Conservation (phyloP, 371 early-diverging fungal genomes). For the Mucor indicus region DNA sequence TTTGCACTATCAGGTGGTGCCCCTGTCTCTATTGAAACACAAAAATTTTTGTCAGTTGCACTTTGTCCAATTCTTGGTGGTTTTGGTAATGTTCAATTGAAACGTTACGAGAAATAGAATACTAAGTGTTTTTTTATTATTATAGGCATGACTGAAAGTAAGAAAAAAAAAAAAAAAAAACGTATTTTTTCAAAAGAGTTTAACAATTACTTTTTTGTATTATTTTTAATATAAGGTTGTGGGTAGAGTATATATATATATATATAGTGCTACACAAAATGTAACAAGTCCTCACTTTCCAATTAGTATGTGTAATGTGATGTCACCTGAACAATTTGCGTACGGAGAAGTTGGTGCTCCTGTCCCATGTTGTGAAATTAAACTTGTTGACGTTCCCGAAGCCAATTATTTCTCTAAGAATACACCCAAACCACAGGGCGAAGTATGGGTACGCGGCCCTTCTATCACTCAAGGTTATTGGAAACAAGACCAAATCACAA, state of each 20-base stretch:
- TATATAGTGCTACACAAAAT: not conserved
- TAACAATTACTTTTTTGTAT: too few relatives aligned
- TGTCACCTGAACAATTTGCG: slow-evolving; percentile 48
- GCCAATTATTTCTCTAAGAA: slow-evolving; percentile 68
- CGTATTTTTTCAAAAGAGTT: too few relatives aligned
- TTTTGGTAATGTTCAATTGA: too few relatives aligned
- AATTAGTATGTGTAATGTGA: slow-evolving; percentile 56
- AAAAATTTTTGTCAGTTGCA: slow-evolving; percentile 65
- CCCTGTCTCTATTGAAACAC: slow-evolving; percentile 66
- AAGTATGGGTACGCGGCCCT: slow-evolving; percentile 80
- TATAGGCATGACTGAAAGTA: slow-evolving; percentile 32
- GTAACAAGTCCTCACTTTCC: too few relatives aligned
- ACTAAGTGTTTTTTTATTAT: too few relatives aligned
- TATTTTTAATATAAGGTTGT: too few relatives aligned
- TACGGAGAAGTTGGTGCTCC: slow-evolving; percentile 78
- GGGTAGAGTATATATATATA: too few relatives aligned
- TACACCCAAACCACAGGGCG: slow-evolving; percentile 71
- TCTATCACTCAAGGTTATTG: slow-evolving; percentile 64
- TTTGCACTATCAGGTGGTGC: slow-evolving; percentile 81
- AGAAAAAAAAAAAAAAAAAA: not conserved
- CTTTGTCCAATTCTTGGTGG: slow-evolving; percentile 72
- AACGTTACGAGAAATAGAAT: too few relatives aligned
- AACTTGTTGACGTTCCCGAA: slow-evolving; percentile 83
- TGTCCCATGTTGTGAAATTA: slow-evolving; percentile 72
- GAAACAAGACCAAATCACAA: slow-evolving; percentile 63